Percentiles rank a stretch among this genome's conserved stretches.
Evolutionary conservation across 306 rosid species (phyloP).

Genomic region (Gleditsia sinensis): DNA sequence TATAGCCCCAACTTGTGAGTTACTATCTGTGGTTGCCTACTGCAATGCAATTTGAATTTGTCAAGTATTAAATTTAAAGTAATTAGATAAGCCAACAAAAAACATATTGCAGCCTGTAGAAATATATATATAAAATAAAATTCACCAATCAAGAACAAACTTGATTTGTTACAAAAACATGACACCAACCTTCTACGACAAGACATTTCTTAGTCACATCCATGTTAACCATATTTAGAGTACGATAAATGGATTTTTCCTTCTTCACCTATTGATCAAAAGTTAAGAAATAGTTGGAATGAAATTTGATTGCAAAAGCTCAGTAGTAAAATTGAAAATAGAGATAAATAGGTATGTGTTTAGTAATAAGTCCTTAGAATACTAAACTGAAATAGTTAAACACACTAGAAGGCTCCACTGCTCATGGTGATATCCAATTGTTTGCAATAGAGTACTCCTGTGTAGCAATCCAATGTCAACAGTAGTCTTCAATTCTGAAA

Average conservation of each 20-base stretch:
- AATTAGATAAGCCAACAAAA: slow-evolving; percentile 2
- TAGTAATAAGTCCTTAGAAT: slow-evolving; percentile 1
- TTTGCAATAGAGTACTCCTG: slow-evolving; percentile 56
- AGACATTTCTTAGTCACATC: slow-evolving; percentile 81
- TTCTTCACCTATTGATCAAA: slow-evolving; percentile 60
- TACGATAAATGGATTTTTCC: slow-evolving; percentile 72
- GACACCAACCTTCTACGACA: slow-evolving; percentile 94
- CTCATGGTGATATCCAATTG: slow-evolving; percentile 68
- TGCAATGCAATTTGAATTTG: slow-evolving; percentile 63
- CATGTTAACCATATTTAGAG: slow-evolving; percentile 80
- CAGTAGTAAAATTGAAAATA: slow-evolving; percentile 23
- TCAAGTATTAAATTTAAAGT: slow-evolving; percentile 26
- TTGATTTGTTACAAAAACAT: slow-evolving; percentile 70
- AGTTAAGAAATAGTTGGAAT: slow-evolving; percentile 26
- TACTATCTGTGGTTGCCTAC: slow-evolving; percentile 58
- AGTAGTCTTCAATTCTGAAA: slow-evolving; percentile 77
- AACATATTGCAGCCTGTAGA: not conserved
- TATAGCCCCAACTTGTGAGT: too few species aligned
- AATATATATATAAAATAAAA: too few species aligned
- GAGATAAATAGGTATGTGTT: not conserved
- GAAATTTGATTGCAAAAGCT: slow-evolving; percentile 30
- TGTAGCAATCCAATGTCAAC: too few species aligned
- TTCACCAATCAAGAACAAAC: slow-evolving; percentile 41
- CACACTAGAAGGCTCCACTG: slow-evolving; percentile 77
- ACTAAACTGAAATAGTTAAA: slow-evolving; percentile 26